Conservation (phyloP, 108 stramenopile genomes). For the Schizochytrium sp. region DNA sequence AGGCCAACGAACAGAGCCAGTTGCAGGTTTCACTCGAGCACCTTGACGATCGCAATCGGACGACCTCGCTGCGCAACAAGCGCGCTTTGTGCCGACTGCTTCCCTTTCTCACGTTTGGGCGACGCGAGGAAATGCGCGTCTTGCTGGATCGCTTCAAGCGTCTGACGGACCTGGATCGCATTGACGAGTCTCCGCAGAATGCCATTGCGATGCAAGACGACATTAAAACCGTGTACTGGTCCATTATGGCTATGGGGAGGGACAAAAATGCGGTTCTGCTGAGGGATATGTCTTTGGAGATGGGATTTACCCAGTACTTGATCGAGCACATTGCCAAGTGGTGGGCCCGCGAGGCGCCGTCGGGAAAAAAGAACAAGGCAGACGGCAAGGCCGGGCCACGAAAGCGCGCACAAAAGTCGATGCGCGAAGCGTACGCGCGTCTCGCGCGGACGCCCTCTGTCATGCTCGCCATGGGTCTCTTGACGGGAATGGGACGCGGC, state of each 20-base stretch:
- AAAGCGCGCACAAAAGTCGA: not conserved
- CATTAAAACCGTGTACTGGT: not conserved
- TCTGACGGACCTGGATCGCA: not conserved
- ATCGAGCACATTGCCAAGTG: not conserved
- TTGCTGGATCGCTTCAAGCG: not conserved
- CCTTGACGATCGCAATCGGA: not conserved
- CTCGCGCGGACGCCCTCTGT: not conserved
- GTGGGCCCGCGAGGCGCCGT: not conserved
- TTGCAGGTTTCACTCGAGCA: not conserved
- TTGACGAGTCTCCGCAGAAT: not conserved
- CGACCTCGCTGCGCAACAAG: not conserved
- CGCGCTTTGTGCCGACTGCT: not conserved
- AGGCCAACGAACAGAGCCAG: not conserved
- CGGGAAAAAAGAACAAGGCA: not conserved
- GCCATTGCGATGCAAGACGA: not conserved
- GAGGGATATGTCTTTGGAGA: not conserved
- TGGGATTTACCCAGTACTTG: not conserved
- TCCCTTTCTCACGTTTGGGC: constrained; percentile 3
- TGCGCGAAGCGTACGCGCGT: not conserved
- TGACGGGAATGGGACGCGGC: not conserved
- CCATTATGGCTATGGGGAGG: not conserved
- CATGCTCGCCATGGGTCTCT: not conserved
- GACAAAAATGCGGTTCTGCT: not conserved
- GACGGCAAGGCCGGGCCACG: not conserved
- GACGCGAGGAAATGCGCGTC: not conserved